Evolutionary conservation across 495 filamentous ascomycete species (phyloP).

Genomic region (Schizothecium vesticola): DNA sequence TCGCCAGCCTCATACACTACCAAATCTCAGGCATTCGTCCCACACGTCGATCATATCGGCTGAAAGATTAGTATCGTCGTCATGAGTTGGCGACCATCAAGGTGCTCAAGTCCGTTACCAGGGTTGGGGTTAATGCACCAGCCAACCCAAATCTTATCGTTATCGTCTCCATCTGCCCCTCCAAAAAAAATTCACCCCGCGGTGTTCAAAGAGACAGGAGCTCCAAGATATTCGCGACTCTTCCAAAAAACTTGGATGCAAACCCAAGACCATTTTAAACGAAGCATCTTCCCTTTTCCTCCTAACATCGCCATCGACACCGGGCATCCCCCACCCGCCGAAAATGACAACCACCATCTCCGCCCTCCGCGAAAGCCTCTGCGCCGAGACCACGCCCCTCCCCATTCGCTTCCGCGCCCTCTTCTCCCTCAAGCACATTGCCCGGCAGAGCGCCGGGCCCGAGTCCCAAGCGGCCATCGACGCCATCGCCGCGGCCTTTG

Average conservation of each 20-base stretch:
- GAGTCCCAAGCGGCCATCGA: conserved; percentile 72
- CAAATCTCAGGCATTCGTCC: too few species aligned
- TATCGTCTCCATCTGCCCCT: conserved; percentile 2
- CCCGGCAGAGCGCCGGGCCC: conserved; percentile 57
- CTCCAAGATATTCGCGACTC: not conserved
- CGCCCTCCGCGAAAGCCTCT: conserved; percentile 68
- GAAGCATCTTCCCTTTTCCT: not conserved
- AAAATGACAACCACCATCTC: conserved; percentile 37
- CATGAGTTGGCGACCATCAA: not conserved
- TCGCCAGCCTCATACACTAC: too few species aligned
- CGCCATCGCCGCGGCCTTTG: conserved; percentile 84
- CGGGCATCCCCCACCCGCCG: not conserved
- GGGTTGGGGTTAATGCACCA: not conserved
- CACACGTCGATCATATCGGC: too few species aligned
- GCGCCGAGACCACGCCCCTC: conserved; percentile 72
- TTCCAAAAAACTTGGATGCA: not conserved
- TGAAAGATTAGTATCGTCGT: not conserved
- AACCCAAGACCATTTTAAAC: not conserved
- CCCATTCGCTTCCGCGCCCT: conserved; percentile 91
- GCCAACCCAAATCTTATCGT: not conserved
- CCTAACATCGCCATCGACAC: not conserved
- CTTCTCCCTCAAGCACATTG: conserved; percentile 94
- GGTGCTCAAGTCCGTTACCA: not conserved
- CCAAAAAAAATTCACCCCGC: conserved; percentile 10
- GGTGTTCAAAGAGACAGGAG: not conserved